Percentiles rank a stretch among this genome's conserved stretches.
phyloP scores from a whole-genome alignment of 108 stramenopile species.

The Fistulifera pelliculosa region DNA sequence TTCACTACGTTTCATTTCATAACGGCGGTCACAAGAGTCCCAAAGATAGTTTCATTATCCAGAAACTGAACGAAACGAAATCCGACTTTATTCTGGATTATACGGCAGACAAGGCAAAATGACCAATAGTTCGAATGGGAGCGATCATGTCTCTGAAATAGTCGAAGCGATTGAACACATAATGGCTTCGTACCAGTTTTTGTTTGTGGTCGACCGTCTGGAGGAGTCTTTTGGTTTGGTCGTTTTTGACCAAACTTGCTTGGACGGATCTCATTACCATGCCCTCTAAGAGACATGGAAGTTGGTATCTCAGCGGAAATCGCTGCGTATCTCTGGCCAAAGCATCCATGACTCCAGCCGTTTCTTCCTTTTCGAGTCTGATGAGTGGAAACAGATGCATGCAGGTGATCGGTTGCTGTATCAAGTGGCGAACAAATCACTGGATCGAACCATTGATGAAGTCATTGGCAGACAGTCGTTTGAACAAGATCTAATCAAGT shows the following conservation, averaged over 20 bases:
- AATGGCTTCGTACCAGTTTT: constrained; percentile 17
- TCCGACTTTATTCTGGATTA: constrained; percentile 8
- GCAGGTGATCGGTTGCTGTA: constrained; percentile 4
- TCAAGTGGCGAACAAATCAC: constrained; percentile 3
- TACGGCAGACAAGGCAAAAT: neutral
- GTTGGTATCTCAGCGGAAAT: constrained; percentile 2
- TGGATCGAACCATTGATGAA: constrained; percentile 14
- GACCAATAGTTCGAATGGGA: neutral
- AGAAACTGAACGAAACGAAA: neutral
- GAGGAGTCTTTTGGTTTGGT: constrained; percentile 19
- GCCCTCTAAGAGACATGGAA: constrained; percentile 7
- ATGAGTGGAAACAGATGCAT: constrained; percentile 2
- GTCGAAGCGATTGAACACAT: neutral
- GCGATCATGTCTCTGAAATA: neutral
- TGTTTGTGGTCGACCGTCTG: constrained; percentile 21
- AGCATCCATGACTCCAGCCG: neutral
- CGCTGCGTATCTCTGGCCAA: constrained; percentile 3
- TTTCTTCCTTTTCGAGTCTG: constrained; percentile 2
- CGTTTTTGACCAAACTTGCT: constrained; percentile 8
- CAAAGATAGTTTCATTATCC: constrained; percentile 1
- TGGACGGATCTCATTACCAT: neutral
- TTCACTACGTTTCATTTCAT: constrained; percentile 8
- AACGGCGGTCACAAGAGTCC: neutral
- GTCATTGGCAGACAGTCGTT: neutral
- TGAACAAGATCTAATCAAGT: neutral